Conservation (phyloP, 2,329 filamentous ascomycete species). For the Xenoacremonium recifei region DNA sequence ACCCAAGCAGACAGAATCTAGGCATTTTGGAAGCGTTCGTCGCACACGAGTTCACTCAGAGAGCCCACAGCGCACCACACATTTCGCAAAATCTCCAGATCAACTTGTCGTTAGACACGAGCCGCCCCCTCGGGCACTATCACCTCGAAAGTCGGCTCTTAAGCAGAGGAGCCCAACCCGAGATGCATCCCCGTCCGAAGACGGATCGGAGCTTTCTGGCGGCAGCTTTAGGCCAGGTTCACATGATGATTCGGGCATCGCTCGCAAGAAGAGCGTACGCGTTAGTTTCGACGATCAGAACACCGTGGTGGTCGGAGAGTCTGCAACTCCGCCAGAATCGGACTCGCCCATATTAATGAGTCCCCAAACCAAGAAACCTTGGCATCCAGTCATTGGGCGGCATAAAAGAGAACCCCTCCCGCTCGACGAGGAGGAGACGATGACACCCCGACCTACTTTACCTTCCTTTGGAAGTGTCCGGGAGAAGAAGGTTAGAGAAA, state of each 20-base stretch:
- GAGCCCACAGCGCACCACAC: slow-evolving; percentile 67
- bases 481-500: slow-evolving; percentile 55
- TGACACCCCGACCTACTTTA: slow-evolving; percentile 72
- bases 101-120: slow-evolving; percentile 61
- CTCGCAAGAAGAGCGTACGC: slow-evolving; percentile 63
- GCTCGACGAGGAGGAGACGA: slow-evolving; percentile 63
- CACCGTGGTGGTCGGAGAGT: slow-evolving; percentile 53
- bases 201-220: slow-evolving; percentile 44
- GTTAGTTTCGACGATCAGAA: slow-evolving; percentile 77
- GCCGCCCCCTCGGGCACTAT: slow-evolving; percentile 68
- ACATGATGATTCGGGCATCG: slow-evolving; percentile 35
- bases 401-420: slow-evolving; percentile 44
- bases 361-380: slow-evolving; percentile 42
- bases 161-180: slow-evolving; percentile 60
- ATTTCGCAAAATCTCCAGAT: slow-evolving; percentile 60
- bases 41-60: slow-evolving; percentile 44
- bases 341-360: slow-evolving; percentile 39
- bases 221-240: slow-evolving; percentile 22
- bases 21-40: slow-evolving; percentile 14
- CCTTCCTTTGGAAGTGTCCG: slow-evolving; percentile 75
- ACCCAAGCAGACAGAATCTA: too few species aligned
- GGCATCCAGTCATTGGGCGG: slow-evolving; percentile 50
- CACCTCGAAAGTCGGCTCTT: slow-evolving; percentile 74
- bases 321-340: slow-evolving; percentile 34
- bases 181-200: slow-evolving; percentile 50